phyloP scores from a whole-genome alignment of 257 asterid genomes.

The Solanum microdontum region DNA sequence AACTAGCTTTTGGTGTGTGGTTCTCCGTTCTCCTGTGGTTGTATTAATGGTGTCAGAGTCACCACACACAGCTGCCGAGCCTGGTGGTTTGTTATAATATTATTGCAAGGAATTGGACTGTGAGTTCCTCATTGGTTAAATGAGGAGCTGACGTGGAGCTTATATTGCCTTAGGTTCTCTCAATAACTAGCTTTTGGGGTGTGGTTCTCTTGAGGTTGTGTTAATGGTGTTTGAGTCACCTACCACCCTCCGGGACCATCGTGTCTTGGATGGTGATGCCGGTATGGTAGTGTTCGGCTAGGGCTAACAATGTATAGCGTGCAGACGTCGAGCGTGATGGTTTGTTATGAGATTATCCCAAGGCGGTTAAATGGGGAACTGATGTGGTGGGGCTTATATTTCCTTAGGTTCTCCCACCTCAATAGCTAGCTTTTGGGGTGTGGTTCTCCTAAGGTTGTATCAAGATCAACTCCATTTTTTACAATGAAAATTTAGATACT shows the following conservation, averaged over 20 bases:
- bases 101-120: background rate
- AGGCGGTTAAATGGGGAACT: background rate
- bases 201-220: background rate
- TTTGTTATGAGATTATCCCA: background rate
- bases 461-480: background rate
- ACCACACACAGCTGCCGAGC: background rate
- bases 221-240: background rate
- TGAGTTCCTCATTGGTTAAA: background rate
- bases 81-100: background rate
- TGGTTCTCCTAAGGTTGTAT: background rate
- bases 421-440: background rate
- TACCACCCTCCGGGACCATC: background rate
- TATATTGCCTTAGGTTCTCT: background rate
- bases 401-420: background rate
- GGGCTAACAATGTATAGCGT: background rate
- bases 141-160: background rate
- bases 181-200: background rate
- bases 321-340: background rate
- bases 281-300: background rate
- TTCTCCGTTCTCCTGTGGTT: background rate
- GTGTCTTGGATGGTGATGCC: background rate
- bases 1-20: background rate
- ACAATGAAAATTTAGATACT: background rate
- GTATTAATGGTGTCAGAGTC: background rate
- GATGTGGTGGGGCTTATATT: background rate